Base-by-base conservation (phyloP, 2,329 filamentous ascomycete species). In the Fusarium graminum region DNA sequence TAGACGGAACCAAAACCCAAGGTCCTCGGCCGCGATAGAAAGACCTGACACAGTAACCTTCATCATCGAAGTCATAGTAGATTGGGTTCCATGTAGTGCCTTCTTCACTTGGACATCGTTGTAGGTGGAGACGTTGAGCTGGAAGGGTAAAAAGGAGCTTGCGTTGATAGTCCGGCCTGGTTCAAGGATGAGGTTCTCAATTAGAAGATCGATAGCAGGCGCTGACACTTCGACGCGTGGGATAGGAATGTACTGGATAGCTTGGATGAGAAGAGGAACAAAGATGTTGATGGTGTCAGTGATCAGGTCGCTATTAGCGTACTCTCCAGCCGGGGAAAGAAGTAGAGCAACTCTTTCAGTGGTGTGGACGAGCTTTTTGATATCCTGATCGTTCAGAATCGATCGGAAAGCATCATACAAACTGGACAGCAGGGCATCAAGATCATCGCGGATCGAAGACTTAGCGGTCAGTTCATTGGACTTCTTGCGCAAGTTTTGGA, bases 141-240 rank as follows among this genome's bases (percentile, higher is more conserved):
- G 88, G 79, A 93, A 94, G 0, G 94, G 94, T 1, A 98, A 83
- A 81, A 98, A 98, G 0, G 94, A 97, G 4, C 91, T 92, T 63
- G 90, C 82, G 75, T 97, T 94, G 71, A 97, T 84, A 0, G 93
- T 96, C 57, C 84, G 84, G 8, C 94, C 94, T 0, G 94, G 94
- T 74, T 97, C 92, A 30, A 98, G 84, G 60, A 98, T 91, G 30
- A 98, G 82, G 67, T 97, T 97, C 74, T 98, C 94, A 4, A 98
- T 81, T 1, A 98, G 81, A 7, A 98, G 85, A 71, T 97, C 94
- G 53, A 97, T 83, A 32, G 92, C 88, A 0, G 93, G 94, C 5
- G 90, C 91, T 1, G 92, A 91, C 7, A 97, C 83, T 76, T 97
- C 94, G n/a, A 97, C 79, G 6, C 94, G 90, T 1, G 94, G 94